Conservation (phyloP, 1,284 basidiomycete species). For the Veloporphyrellus conicus region DNA sequence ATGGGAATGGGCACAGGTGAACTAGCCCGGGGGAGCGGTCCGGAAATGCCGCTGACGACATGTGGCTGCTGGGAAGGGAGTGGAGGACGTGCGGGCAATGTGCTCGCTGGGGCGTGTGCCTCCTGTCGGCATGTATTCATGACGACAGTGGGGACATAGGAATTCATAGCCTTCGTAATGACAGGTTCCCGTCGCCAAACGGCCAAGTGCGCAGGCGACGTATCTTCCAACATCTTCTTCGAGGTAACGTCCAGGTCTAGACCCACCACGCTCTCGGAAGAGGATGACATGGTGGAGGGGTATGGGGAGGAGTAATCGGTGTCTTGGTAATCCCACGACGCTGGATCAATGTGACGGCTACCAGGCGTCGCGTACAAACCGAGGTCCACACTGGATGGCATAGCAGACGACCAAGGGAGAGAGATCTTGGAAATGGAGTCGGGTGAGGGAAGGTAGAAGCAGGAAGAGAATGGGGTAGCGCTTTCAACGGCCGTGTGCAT, state of each 20-base stretch:
- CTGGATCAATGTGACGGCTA: slow-evolving; percentile 29
- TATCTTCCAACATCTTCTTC: slow-evolving; percentile 32
- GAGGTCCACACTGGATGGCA: slow-evolving; percentile 42
- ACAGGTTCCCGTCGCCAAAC: slow-evolving; percentile 32
- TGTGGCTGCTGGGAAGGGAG: slow-evolving; percentile 13
- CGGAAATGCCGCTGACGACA: slow-evolving; percentile 12
- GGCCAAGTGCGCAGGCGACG: slow-evolving; percentile 31
- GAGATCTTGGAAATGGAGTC: slow-evolving; percentile 40
- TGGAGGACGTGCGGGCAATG: slow-evolving; percentile 11
- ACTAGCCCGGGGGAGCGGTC: slow-evolving; percentile 23
- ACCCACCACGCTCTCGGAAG: slow-evolving; percentile 32
- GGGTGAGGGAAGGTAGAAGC: slow-evolving; percentile 48
- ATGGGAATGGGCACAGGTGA: slow-evolving; percentile 36
- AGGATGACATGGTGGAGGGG: slow-evolving; percentile 30
- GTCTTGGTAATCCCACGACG: slow-evolving; percentile 33
- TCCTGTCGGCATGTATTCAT: slow-evolving; percentile 30
- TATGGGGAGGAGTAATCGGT: slow-evolving; percentile 34
- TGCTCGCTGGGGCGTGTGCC: slow-evolving; percentile 8
- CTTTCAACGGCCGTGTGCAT: slow-evolving; percentile 74
- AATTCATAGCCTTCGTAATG: slow-evolving; percentile 26
- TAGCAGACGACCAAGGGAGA: slow-evolving; percentile 33
- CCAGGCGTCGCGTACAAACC: slow-evolving; percentile 37
- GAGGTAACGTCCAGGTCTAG: slow-evolving; percentile 33
- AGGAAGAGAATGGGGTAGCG: slow-evolving; percentile 47
- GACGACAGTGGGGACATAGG: slow-evolving; percentile 28